Percentiles rank a stretch among this genome's conserved stretches.
Evolutionary conservation across 2,329 filamentous ascomycete species (phyloP).

Genomic region (Fragosphaeria purpurea): DNA sequence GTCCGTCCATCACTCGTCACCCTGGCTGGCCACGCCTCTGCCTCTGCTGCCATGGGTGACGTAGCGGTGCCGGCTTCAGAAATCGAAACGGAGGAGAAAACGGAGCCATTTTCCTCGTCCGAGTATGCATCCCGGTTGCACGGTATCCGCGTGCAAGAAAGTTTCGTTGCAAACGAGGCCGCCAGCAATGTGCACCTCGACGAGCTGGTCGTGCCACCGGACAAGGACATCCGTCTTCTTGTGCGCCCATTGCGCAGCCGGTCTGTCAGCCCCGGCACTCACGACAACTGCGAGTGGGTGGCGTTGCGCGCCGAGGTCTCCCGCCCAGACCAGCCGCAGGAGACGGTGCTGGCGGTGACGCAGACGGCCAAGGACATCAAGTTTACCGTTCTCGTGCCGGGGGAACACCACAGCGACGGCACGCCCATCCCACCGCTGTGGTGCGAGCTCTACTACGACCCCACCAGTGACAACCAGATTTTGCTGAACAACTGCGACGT

Average conservation of each 20-base stretch:
- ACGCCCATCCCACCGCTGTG: conserved; percentile 39
- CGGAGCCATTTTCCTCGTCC: conserved; percentile 47
- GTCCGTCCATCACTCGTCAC: not conserved
- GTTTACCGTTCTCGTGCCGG: conserved; percentile 47
- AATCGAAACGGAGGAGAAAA: conserved; percentile 39
- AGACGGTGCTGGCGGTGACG: conserved; percentile 49
- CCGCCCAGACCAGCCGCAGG: conserved; percentile 39
- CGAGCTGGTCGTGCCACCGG: conserved; percentile 30
- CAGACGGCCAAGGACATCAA: conserved; percentile 52
- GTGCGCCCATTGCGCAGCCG: conserved; percentile 44
- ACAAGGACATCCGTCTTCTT: conserved; percentile 47
- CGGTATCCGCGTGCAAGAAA: conserved; percentile 34
- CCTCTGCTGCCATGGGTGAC: conserved; percentile 33
- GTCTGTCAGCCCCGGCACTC: conserved; percentile 43
- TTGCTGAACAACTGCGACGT: conserved; percentile 45
- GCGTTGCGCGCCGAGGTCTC: conserved; percentile 44
- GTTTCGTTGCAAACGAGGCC: conserved; percentile 25
- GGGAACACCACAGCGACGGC: conserved; percentile 31
- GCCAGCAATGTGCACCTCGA: conserved; percentile 43
- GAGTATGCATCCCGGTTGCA: conserved; percentile 43
- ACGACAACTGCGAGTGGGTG: conserved; percentile 47
- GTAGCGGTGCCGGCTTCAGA: conserved; percentile 15
- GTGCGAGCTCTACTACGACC: conserved; percentile 52
- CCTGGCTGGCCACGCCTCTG: conserved; percentile 2
- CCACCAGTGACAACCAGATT: conserved; percentile 47